Conservation (phyloP, 176 grass and related monocot species). For the maize (Zea mays) region DNA sequence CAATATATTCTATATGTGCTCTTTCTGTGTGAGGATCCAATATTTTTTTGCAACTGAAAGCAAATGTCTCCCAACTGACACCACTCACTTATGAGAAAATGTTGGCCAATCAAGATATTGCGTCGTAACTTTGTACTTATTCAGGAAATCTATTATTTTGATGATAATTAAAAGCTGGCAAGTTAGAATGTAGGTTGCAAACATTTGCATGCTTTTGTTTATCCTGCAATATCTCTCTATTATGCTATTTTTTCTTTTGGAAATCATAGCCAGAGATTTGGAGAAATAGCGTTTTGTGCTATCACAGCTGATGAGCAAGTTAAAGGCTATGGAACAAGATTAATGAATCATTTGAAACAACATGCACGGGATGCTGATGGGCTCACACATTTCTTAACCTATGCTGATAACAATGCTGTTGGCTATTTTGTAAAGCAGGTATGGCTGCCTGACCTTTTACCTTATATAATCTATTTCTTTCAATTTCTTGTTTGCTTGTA, state of each 20-base stretch:
- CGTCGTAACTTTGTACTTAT: background rate
- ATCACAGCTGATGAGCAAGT: conserved; percentile 99
- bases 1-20: conserved; percentile 4
- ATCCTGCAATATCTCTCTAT: background rate
- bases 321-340: conserved; percentile 98
- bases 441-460: conserved; percentile 14
- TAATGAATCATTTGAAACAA: conserved; percentile 99
- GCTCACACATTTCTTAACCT: conserved; percentile 97
- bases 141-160: conserved; percentile 8
- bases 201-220: conserved; percentile 29
- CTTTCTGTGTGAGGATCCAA: background rate
- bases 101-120: conserved; percentile 12
- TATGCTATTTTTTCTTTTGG: conserved; percentile 36
- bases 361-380: conserved; percentile 94
- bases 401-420: conserved; percentile 99
- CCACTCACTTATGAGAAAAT: conserved; percentile 2
- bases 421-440: conserved; percentile 99
- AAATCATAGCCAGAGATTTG: conserved; percentile 84
- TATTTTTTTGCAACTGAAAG: conserved; percentile 14
- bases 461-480: background rate
- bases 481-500: conserved; percentile 2
- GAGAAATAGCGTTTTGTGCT: conserved; percentile 98
- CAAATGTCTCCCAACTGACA: background rate
- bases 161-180: conserved; percentile 15
- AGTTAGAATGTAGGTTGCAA: conserved; percentile 22